These are phyloP conservation scores for Vanrija sp. DNA, from an alignment of 1,284 basidiomycete genomes.

Conservation along the genomic window DNA sequence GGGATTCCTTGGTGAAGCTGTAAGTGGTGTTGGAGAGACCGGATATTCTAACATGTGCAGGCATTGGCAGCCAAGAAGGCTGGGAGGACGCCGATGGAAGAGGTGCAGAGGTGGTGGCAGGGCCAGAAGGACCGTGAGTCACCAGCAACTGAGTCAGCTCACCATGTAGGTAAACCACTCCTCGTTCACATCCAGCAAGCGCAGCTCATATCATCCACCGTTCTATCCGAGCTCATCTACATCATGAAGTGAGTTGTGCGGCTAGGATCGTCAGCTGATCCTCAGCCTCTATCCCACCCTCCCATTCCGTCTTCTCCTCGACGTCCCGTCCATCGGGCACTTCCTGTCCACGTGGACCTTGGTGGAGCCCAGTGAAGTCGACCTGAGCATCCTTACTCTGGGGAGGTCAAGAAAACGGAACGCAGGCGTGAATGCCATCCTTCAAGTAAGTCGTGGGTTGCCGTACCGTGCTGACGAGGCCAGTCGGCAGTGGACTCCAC, in stretches of 20 bases:
- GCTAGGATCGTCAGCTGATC: neutral
- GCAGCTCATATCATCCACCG: constrained; percentile 23
- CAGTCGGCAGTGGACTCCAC: constrained; percentile 10
- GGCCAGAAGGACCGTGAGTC: constrained; percentile 18
- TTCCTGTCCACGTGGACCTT: constrained; percentile 30
- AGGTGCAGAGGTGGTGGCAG: constrained; percentile 34
- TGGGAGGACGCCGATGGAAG: constrained; percentile 34
- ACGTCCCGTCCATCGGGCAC: constrained; percentile 29
- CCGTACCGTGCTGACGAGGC: neutral
- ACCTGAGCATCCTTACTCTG: constrained; percentile 29
- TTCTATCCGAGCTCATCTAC: constrained; percentile 37
- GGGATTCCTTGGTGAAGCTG: constrained; percentile 31
- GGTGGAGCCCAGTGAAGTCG: constrained; percentile 33
- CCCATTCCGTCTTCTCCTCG: constrained; percentile 33
- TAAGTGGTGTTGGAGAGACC: constrained; percentile 7
- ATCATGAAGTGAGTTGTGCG: constrained; percentile 27
- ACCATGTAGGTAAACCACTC: constrained; percentile 16
- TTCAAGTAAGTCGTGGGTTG: constrained; percentile 21
- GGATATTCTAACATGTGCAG: constrained; percentile 12
- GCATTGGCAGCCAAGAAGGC: constrained; percentile 22
- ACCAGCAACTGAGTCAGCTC: neutral
- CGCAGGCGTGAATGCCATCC: constrained; percentile 24
- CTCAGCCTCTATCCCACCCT: constrained; percentile 26
- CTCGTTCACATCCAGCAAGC: constrained; percentile 38
- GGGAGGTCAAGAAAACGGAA: constrained; percentile 13